Percentiles rank a stretch among this genome's conserved stretches.
Conservation (phyloP, 768 basidiomycete species). For the Tylopilus felleus region DNA sequence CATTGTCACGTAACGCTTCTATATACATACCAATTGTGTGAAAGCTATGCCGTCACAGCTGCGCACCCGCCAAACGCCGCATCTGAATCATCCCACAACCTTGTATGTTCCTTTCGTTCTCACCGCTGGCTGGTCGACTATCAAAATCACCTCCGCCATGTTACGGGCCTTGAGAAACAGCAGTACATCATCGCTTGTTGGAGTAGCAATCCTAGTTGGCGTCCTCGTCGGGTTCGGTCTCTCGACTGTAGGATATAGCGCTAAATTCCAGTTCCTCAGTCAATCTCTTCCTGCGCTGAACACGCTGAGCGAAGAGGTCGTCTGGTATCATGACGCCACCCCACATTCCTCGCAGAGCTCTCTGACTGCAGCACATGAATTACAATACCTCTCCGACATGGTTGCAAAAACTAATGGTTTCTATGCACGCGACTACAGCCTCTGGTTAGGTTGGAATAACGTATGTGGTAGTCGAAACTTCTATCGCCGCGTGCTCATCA, state of each 20-base stretch:
- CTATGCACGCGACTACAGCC: conserved; percentile 44
- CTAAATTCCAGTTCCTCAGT: conserved; percentile 13
- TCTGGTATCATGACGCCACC: conserved; percentile 7
- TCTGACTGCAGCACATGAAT: conserved; percentile 14
- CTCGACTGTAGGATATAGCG: conserved; percentile 13
- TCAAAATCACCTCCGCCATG: conserved; percentile 7
- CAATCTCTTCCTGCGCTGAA: conserved; percentile 11
- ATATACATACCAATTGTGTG: no score
- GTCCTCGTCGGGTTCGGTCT: conserved; percentile 29
- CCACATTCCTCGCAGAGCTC: not conserved
- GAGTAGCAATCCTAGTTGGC: conserved; percentile 22
- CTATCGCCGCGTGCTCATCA: not conserved
- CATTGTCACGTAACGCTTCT: no score
- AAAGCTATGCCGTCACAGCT: conserved; percentile 2
- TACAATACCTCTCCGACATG: conserved; percentile 33
- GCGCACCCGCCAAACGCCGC: not conserved
- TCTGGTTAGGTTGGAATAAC: conserved; percentile 52
- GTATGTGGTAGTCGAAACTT: conserved; percentile 18
- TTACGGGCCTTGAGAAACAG: not conserved
- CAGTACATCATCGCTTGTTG: conserved; percentile 10
- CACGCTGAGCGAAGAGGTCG: conserved; percentile 9
- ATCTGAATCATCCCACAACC: no score
- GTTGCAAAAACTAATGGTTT: conserved; percentile 42
- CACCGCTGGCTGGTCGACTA: not conserved
- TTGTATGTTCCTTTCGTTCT: not conserved